phyloP scores from a whole-genome alignment of 768 basidiomycete species.

The Lepiota brunneoincarnata region DNA sequence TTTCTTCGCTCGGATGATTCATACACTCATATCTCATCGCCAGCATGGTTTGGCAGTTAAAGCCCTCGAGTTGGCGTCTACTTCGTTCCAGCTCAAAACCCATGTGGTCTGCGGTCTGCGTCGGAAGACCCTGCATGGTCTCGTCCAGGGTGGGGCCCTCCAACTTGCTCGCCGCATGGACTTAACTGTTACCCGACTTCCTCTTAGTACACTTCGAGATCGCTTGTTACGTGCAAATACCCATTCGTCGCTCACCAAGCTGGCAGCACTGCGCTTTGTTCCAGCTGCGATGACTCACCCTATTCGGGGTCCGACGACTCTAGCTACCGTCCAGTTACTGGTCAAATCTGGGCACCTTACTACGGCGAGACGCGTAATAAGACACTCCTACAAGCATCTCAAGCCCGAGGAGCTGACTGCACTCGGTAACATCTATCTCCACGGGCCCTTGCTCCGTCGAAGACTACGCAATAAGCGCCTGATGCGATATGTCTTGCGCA shows the following conservation, averaged over 20 bases:
- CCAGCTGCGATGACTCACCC: slow-evolving; percentile 9
- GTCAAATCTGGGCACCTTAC: slow-evolving; percentile 38
- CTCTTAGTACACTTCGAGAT: neutral
- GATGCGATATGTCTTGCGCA: slow-evolving; percentile 38
- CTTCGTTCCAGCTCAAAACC: slow-evolving; percentile 18
- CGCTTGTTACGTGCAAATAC: neutral
- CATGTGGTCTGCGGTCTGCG: slow-evolving; percentile 23
- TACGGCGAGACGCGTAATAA: slow-evolving; percentile 44
- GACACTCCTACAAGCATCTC: slow-evolving; percentile 22
- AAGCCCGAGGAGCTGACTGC: slow-evolving; percentile 33
- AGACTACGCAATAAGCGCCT: slow-evolving; percentile 39
- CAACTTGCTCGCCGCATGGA: neutral
- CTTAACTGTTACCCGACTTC: neutral
- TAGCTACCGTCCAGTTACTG: slow-evolving; percentile 34
- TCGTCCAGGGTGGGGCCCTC: slow-evolving; percentile 25
- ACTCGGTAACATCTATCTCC: slow-evolving; percentile 58
- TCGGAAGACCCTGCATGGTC: slow-evolving; percentile 25
- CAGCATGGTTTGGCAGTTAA: slow-evolving; percentile 33
- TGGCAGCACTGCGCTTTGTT: neutral
- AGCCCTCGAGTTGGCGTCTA: slow-evolving; percentile 22
- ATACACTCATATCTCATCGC: slow-evolving; percentile 37
- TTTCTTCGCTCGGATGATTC: slow-evolving; percentile 37
- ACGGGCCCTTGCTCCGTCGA: slow-evolving; percentile 34
- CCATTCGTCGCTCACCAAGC: neutral
- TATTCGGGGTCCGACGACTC: slow-evolving; percentile 24